Percentiles rank a stretch among this genome's conserved stretches.
phyloP scores from a whole-genome alignment of 2,329 filamentous ascomycete genomes.

The Penicillium hordei region DNA sequence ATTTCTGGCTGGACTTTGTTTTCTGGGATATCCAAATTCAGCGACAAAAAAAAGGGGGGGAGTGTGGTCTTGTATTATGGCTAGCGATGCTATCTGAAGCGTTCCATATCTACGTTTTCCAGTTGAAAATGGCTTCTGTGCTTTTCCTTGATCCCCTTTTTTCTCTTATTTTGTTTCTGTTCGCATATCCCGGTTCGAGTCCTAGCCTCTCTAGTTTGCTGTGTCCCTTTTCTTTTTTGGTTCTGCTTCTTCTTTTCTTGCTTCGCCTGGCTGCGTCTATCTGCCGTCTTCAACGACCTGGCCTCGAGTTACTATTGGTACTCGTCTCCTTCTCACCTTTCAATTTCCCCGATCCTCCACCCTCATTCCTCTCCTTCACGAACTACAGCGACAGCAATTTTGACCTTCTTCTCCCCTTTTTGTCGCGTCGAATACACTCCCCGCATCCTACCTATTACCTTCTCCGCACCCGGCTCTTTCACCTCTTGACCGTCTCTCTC shows the following conservation, averaged over 20 bases:
- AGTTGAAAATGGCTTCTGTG: constrained; percentile 11
- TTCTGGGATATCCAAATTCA: constrained; percentile 19
- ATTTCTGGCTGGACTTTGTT: constrained; percentile 11
- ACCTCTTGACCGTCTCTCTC: constrained; percentile 36
- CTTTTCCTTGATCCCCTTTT: constrained; percentile 1
- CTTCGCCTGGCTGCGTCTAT: constrained; percentile 16
- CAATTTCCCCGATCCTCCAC: constrained; percentile 1
- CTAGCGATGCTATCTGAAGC: constrained; percentile 22
- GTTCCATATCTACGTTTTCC: constrained; percentile 11
- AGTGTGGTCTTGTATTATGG: constrained; percentile 12
- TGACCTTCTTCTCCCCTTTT: constrained; percentile 14
- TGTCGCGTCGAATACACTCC: constrained; percentile 8
- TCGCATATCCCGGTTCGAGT: constrained; percentile 3
- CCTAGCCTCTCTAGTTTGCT: constrained; percentile 6
- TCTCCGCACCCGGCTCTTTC: constrained; percentile 25
- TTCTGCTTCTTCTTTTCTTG: constrained; percentile 13
- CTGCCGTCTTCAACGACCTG: constrained; percentile 11
- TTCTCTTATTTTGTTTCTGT: constrained; percentile 4
- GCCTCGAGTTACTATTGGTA: constrained; percentile 5
- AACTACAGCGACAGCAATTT: constrained; percentile 18
- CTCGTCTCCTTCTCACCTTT: constrained; percentile 1
- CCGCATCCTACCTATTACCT: constrained; percentile 9
- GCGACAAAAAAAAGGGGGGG: constrained; percentile 4
- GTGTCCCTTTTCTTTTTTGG: not conserved
- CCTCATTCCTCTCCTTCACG: constrained; percentile 18